Conservation (phyloP, 1,284 basidiomycete species). For the Puccinia triticina region DNA sequence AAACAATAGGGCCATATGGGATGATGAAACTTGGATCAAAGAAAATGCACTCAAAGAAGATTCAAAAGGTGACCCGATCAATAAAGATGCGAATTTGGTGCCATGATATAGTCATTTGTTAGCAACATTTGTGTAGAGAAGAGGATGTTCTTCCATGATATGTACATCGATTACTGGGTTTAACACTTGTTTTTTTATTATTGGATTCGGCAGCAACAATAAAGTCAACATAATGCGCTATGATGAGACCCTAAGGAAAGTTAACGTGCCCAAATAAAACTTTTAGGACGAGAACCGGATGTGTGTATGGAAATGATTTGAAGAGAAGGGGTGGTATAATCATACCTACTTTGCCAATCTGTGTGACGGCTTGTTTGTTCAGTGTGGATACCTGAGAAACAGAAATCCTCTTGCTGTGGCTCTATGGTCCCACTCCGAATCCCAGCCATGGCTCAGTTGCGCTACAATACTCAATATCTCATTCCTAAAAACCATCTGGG, state of each 20-base stretch:
- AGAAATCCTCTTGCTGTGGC: too few species aligned
- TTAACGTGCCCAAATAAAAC: too few species aligned
- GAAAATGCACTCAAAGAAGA: constrained; percentile 43
- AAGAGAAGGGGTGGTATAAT: neutral
- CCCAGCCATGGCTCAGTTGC: too few species aligned
- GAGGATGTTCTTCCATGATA: neutral
- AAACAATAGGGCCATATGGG: constrained; percentile 39
- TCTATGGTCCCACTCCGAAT: too few species aligned
- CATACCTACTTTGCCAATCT: too few species aligned
- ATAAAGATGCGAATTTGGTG: neutral
- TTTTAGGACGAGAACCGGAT: neutral
- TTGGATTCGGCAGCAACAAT: neutral
- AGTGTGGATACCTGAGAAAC: too few species aligned
- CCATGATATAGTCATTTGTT: neutral
- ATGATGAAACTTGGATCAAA: constrained; percentile 47
- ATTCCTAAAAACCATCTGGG: too few species aligned
- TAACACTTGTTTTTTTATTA: neutral
- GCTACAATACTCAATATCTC: too few species aligned
- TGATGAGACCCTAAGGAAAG: too few species aligned
- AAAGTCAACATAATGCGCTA: too few species aligned
- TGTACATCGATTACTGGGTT: neutral
- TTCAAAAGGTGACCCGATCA: neutral
- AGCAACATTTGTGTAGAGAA: neutral
- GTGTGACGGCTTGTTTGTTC: too few species aligned
- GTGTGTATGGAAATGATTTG: neutral